phyloP scores from a whole-genome alignment of 306 rosid species.

The Aeschynomene evenia region DNA sequence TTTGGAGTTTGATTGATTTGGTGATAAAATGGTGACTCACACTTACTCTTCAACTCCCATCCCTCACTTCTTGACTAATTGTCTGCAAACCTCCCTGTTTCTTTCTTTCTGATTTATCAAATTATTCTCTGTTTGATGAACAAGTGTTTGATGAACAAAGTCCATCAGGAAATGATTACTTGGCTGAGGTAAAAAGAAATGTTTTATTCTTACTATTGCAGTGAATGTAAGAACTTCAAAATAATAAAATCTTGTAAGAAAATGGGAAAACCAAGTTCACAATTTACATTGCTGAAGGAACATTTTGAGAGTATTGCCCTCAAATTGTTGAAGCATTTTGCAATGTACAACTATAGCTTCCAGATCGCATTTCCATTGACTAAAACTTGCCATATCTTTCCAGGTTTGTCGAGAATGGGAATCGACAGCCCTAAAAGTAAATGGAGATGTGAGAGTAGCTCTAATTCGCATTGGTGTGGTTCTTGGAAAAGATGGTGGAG shows the following conservation, averaged over 20 bases:
- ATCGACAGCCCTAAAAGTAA: constrained; percentile 65
- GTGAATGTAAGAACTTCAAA: no score
- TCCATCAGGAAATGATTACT: constrained; percentile 90
- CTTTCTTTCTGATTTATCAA: no score
- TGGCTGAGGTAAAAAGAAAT: constrained; percentile 96
- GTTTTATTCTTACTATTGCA: no score
- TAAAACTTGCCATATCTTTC: constrained; percentile 19
- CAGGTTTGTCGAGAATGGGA: constrained; percentile 99
- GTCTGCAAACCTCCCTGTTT: no score
- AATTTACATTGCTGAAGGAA: background rate
- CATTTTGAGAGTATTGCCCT: background rate
- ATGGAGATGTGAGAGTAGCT: constrained; percentile 77
- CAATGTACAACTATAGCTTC: constrained; percentile 2
- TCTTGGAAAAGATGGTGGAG: constrained; percentile 99
- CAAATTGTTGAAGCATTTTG: background rate
- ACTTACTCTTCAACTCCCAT: no score
- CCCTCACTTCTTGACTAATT: no score
- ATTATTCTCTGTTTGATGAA: no score
- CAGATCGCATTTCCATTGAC: background rate
- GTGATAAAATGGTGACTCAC: no score
- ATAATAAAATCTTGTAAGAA: background rate
- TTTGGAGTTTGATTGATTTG: no score
- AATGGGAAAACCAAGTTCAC: background rate
- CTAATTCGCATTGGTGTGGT: constrained; percentile 94
- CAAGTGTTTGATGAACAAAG: constrained; percentile 76